Base-by-base conservation (phyloP, 192 early-diverging fungal genomes). In the Thamnidium elegans region DNA sequence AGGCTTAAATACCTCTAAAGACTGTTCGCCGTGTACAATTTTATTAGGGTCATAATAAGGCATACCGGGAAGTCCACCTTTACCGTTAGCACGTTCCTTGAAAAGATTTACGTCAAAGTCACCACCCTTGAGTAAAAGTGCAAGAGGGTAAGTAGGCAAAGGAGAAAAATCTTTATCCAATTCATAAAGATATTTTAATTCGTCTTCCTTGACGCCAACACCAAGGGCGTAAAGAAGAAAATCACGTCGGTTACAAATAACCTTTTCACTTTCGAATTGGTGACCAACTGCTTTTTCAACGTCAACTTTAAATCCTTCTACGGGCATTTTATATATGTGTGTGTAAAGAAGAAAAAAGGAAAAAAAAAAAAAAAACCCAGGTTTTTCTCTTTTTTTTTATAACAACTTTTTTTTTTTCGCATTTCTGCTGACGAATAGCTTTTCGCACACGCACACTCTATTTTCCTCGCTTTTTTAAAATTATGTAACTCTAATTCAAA, bases 11-110 rank as follows among this genome's bases (percentile, higher is more conserved):
- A 90, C 52, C 63, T 89, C 86, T 23, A 85, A 69, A 36, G 66
- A 70, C 60, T 90, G 88, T 61, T 90, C 90, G 51, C 90, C 90
- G 58, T 91, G 90, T 0, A 91, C 84, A 11, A 91, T 76, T 19
- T 72, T 75, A 68, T 85, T 87, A 31, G 87, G 78, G 47, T 91
- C 85, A 58, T 83, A 83, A 50, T 74, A 70, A 31, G 90, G 85
- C 26, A 90, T 69, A 39, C 87, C 86, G 10, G 84, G 85, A 26
- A 82, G 65, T 34, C 68, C 59, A n/a, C 72, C 76, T 9, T 63
- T 52, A 20, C 70, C 70, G 46, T 69, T 76, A 17, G 76, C 74
- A 45, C 84, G 79, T 20, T 79, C 73, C 20, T 66, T 74, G 48
- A 68, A 69, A 3, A 50, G 53, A 31, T 74, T 74, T 14, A 69